Percentiles rank a stretch among this genome's conserved stretches.
Evolutionary conservation across 768 basidiomycete genomes (phyloP).

Genomic region (Grammothele lineata): DNA sequence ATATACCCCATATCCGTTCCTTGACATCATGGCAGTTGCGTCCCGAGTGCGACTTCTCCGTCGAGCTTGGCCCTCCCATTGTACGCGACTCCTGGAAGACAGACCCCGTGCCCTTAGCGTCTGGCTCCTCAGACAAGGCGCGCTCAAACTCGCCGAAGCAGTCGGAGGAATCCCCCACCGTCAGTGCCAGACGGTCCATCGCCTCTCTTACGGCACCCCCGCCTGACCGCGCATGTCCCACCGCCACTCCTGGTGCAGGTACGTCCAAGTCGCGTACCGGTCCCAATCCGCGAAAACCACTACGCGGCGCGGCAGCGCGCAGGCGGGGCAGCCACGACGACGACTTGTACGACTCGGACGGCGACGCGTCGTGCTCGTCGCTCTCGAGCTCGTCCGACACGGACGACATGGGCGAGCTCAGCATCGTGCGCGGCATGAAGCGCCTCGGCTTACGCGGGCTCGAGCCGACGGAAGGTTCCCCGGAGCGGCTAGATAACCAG

Average conservation of each 20-base stretch:
- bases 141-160: conserved; percentile 6
- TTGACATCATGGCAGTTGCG: conserved; percentile 41
- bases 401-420: conserved; percentile 36
- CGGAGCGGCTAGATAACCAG: conserved; percentile 31
- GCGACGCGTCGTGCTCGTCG: conserved; percentile 11
- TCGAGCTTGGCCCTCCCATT: conserved; percentile 59
- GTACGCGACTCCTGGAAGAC: conserved; percentile 61
- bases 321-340: background rate
- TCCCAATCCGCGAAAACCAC: too few species aligned
- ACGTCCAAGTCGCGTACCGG: background rate
- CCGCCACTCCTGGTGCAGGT: background rate
- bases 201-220: conserved; percentile 8
- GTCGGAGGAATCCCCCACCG: conserved; percentile 2
- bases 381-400: conserved; percentile 29
- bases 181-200: background rate
- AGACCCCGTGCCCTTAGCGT: conserved; percentile 20
- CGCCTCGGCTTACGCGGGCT: conserved; percentile 34
- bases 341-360: conserved; percentile 9
- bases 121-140: conserved; percentile 12
- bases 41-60: conserved; percentile 57
- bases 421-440: conserved; percentile 35
- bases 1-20: background rate
- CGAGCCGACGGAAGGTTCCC: conserved; percentile 32
- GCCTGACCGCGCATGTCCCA: background rate
- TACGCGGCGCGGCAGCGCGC: too few species aligned